phyloP scores from a whole-genome alignment of 208 protist species.

The Herpetomonas samuelpessoai region DNA sequence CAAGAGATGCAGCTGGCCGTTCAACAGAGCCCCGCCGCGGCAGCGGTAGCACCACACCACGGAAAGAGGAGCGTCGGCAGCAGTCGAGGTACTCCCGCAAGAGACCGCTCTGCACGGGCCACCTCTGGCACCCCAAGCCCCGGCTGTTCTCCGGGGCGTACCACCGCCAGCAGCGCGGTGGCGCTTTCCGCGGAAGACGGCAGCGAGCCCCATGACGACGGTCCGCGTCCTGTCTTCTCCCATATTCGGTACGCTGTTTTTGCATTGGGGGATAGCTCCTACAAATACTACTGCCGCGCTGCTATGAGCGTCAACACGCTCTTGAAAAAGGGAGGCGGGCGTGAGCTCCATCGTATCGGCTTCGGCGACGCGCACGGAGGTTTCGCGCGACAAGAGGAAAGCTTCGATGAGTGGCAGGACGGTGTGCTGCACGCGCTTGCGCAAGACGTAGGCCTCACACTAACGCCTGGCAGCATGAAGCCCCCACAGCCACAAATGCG shows the following conservation, averaged over 20 bases:
- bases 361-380: constrained; percentile 57
- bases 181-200: neutral
- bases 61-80: neutral
- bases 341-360: constrained; percentile 47
- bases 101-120: too few species aligned
- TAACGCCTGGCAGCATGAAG: constrained; percentile 14
- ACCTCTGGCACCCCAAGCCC: too few species aligned
- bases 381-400: constrained; percentile 36
- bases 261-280: constrained; percentile 94
- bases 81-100: neutral
- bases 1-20: constrained; percentile 42
- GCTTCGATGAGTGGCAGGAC: constrained; percentile 74
- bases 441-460: constrained; percentile 25
- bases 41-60: neutral
- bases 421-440: constrained; percentile 39
- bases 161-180: neutral
- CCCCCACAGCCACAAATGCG: constrained; percentile 46
- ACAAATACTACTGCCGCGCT: constrained; percentile 92
- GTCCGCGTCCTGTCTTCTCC: constrained; percentile 29
- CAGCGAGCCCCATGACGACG: neutral
- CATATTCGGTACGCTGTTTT: constrained; percentile 87
- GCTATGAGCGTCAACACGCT: constrained; percentile 43
- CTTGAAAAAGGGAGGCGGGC: constrained; percentile 54
- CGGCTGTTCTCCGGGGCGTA: too few species aligned
- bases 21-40: neutral